Evolutionary conservation across 225 moss, liverwort and hornwort genomes (phyloP).

Genomic region (Rhytidiadelphus loreus): DNA sequence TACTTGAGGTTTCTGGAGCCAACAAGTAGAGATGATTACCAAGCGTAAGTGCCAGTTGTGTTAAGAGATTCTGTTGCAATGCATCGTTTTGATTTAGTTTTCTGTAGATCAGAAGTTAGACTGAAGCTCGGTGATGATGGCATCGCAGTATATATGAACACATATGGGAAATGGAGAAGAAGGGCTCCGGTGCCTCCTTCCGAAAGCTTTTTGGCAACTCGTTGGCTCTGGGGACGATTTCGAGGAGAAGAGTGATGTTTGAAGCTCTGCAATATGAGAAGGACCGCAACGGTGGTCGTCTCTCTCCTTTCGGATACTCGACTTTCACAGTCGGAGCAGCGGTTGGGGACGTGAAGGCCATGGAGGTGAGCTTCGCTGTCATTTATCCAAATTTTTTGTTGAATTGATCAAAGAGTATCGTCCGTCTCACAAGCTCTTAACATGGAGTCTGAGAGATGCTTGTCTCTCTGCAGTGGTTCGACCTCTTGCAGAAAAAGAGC

Average conservation of each 20-base stretch:
- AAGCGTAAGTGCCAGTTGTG: constrained; percentile 48
- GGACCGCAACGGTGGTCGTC: constrained; percentile 83
- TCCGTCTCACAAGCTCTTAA: neutral
- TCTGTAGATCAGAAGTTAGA: neutral
- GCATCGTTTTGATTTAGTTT: neutral
- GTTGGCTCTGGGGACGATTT: constrained; percentile 70
- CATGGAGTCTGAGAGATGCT: neutral
- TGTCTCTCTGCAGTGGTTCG: constrained; percentile 64
- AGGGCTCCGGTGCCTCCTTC: constrained; percentile 66
- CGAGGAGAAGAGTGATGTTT: constrained; percentile 64
- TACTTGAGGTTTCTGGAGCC: constrained; percentile 88
- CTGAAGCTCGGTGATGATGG: neutral
- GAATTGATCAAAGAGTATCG: neutral
- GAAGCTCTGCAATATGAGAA: constrained; percentile 86
- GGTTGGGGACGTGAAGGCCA: constrained; percentile 66
- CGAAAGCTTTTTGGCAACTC: constrained; percentile 69
- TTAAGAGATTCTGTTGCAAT: neutral
- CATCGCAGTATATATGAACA: constrained; percentile 61
- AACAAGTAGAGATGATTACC: constrained; percentile 74
- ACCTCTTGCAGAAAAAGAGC: constrained; percentile 68
- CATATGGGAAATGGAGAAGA: constrained; percentile 64
- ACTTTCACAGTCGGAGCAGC: constrained; percentile 76
- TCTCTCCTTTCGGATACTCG: constrained; percentile 90
- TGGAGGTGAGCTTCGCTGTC: constrained; percentile 46
- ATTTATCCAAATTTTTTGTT: neutral